Base-by-base conservation (phyloP, 345 rosid species). In the Draba incana region DNA sequence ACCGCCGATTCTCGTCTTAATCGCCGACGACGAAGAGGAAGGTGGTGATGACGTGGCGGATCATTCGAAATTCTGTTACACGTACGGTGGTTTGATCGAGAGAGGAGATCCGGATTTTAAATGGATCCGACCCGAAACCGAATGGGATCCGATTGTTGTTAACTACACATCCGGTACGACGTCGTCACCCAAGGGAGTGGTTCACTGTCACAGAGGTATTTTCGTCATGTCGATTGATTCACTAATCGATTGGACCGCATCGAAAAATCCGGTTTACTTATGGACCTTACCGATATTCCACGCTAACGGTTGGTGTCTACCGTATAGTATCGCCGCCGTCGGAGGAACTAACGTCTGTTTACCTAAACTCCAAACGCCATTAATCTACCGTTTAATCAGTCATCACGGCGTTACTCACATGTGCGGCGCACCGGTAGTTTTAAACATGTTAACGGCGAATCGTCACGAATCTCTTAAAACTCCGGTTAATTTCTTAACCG, bases 261-360 rank as follows among this genome's bases (percentile, higher is more conserved):
- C 84, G 11, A 76, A 84, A 52, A 84, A 74, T 61, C 89, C 96
- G 3, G 83, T 87, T 9, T 92, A 92, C 62, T 80, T 92, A 0
- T 92, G 98, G 98, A 87, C 92, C 5, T 84, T 92, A 28, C 96
- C 98, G 3, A 86, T 92, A 79, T 92, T 92, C 68, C 98, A 92
- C 53, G 85, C 87, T 9, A 92, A 92, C 53, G 98, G 98, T 0
- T 92, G 98, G 98, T 56, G 81, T 44, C 84, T 73, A 30, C 74
- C 82, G 9, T 92, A 95, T 95, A 89, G 84, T 8, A 77, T 89
- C 43, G 96, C 98, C 0, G 98, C 92, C 2, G 92, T 82, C 2
- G 98, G 98, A 5, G 98, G 92, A 3, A 81, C 86, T 0, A 92
- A 85, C 69, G 64, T 92, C 35, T 92, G 98, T 69, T 62, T 89